Base-by-base conservation (phyloP, 176 grass and related monocot genomes). In the Metroxylon sagu region DNA sequence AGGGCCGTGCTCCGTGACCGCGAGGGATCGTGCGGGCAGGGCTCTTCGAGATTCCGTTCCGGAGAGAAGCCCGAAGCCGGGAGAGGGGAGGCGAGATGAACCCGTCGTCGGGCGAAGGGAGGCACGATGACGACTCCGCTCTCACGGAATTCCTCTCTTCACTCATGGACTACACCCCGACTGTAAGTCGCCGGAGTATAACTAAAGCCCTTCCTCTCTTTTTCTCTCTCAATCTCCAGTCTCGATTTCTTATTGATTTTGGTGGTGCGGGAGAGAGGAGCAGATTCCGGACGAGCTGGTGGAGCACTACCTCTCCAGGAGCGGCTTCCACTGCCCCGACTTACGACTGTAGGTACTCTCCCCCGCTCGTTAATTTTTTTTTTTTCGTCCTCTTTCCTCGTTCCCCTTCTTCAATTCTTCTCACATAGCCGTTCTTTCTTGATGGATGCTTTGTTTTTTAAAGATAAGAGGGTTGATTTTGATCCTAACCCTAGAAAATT, bases 271-370 rank as follows among this genome's bases (percentile, higher is more conserved):
- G 35, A 12, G 53, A 48, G 54, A 49, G 19, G 60, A 16, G n/a
- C 23, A 98, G 93, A 92, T 98, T 67, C 87, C 93, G 16, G 93
- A 98, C 61, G 93, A 98, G 79, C 93, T 98, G 59, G 84, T 88
- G 81, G 93, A 98, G 79, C 84, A 98, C 70, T 98, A 92, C 69
- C 85, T 98, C 16, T 83, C 74, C 25, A 89, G 79, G 57, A 92
- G 93, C 67, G 93, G 93, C 18, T 98, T 98, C 82, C 76, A 95
- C 73, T 90, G 91, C 80, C 90, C 91, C 12, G 91, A 95, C 50
- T 66, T 95, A 28, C 72, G 93, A 48, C 73, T 98, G 93, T 98
- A 56, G 80, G 87, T 28, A 48, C 14, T 79, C 3, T 25, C 17
- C 28, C n/a, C 17, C 64, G 48, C 27, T 4, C 2, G 53, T 50